These are phyloP conservation scores for Phaeophleospora eucalypticola DNA, from an alignment of 2,329 filamentous ascomycete genomes.

Conservation along the genomic window DNA sequence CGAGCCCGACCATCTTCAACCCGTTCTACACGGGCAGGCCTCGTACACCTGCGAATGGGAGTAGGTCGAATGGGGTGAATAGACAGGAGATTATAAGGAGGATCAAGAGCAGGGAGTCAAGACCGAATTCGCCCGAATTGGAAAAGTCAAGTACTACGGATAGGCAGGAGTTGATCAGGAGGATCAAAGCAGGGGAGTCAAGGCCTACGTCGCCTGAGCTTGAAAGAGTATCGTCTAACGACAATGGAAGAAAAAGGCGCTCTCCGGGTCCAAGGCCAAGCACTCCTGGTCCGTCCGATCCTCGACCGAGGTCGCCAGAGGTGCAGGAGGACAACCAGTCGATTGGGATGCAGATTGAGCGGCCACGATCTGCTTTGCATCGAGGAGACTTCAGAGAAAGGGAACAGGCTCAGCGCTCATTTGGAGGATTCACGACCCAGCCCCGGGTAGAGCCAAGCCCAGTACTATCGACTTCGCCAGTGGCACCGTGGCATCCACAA, in stretches of 20 bases:
- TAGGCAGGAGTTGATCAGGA: slow-evolving; percentile 69
- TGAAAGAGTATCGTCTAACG: slow-evolving; percentile 17
- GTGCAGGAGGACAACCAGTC: slow-evolving; percentile 23
- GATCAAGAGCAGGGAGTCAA: slow-evolving; percentile 57
- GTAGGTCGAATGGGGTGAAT: slow-evolving; percentile 42
- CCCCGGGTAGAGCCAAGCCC: slow-evolving; percentile 16
- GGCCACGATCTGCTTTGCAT: slow-evolving; percentile 71
- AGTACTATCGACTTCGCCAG: slow-evolving; percentile 48
- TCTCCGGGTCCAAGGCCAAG: slow-evolving; percentile 41
- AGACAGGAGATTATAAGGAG: slow-evolving; percentile 77
- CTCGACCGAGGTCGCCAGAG: slow-evolving; percentile 21
- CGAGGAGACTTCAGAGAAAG: slow-evolving; percentile 59
- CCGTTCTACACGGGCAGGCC: slow-evolving; percentile 35
- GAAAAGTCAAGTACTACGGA: slow-evolving; percentile 32
- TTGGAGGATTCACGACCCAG: slow-evolving; percentile 16
- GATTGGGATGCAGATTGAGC: slow-evolving; percentile 60
- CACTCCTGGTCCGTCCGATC: slow-evolving; percentile 3
- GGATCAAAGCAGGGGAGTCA: slow-evolving; percentile 60
- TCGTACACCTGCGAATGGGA: slow-evolving; percentile 28
- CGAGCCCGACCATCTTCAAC: slow-evolving; percentile 31
- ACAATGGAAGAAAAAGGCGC: slow-evolving; percentile 40
- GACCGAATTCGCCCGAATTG: slow-evolving; percentile 26
- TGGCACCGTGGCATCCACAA: slow-evolving; percentile 54
- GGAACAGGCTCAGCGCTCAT: slow-evolving; percentile 21
- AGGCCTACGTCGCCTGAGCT: slow-evolving; percentile 27